These are phyloP conservation scores for Botrytis fabae DNA, from an alignment of 2,329 filamentous ascomycete species.

Conservation along the genomic window DNA sequence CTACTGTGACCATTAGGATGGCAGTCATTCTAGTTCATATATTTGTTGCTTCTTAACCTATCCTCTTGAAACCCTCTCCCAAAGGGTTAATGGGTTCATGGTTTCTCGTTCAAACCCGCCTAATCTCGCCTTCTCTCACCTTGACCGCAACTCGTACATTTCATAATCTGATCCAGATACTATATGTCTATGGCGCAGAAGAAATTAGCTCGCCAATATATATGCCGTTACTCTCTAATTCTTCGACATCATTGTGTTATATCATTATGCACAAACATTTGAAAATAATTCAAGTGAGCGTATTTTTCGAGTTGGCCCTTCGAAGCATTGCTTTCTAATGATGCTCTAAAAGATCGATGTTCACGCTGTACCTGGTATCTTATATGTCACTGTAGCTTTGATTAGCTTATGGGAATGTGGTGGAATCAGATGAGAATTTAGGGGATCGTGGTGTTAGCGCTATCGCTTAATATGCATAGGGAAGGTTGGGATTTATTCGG, in stretches of 20 bases:
- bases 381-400: background rate
- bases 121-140: too few species aligned
- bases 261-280: too few species aligned
- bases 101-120: too few species aligned
- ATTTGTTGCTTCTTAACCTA: background rate
- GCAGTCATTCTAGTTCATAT: background rate
- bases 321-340: background rate
- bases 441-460: background rate
- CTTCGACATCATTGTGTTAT: background rate
- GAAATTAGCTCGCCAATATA: too few species aligned
- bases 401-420: background rate
- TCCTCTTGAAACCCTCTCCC: too few species aligned
- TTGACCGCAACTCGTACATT: too few species aligned
- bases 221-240: too few species aligned
- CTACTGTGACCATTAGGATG: background rate
- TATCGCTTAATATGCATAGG: background rate
- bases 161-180: background rate
- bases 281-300: too few species aligned
- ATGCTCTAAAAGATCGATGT: rapidly evolving
- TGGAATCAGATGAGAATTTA: background rate
- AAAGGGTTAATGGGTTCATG: background rate
- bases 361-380: background rate
- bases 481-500: background rate
- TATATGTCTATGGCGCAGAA: too few species aligned
- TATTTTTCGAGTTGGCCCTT: background rate